These are phyloP conservation scores for Cephaloascus albidus DNA, from an alignment of 805 yeast species.

Conservation along the genomic window DNA sequence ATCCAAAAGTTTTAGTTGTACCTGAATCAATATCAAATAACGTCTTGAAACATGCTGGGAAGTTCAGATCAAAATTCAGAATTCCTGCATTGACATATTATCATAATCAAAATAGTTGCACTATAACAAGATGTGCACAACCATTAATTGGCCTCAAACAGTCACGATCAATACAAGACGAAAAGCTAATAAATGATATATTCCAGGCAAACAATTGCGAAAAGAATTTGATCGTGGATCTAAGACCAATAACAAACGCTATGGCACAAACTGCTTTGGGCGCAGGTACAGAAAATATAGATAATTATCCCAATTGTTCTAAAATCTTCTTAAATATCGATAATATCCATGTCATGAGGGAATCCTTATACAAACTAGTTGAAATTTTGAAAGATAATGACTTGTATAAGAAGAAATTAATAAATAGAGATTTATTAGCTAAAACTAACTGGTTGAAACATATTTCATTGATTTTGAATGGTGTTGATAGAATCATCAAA, in stretches of 20 bases:
- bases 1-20: constrained; percentile 60
- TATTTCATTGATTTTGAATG: constrained; percentile 55
- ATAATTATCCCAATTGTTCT: constrained; percentile 63
- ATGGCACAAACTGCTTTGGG: constrained; percentile 95
- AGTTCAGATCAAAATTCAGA: constrained; percentile 77
- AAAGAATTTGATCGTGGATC: constrained; percentile 68
- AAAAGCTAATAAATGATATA: constrained; percentile 65
- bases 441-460: constrained; percentile 78
- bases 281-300: constrained; percentile 95
- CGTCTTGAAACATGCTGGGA: constrained; percentile 73
- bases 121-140: constrained; percentile 85
- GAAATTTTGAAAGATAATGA: constrained; percentile 64
- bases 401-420: constrained; percentile 31
- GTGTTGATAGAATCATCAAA: constrained; percentile 70
- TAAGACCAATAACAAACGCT: constrained; percentile 90
- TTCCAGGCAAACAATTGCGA: constrained; percentile 47
- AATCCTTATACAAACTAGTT: constrained; percentile 56
- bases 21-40: constrained; percentile 78
- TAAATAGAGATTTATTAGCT: constrained; percentile 46
- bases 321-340: constrained; percentile 85
- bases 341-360: constrained; percentile 92
- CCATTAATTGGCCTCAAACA: constrained; percentile 89
- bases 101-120: constrained; percentile 58
- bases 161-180: constrained; percentile 86
- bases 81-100: constrained; percentile 77